Evolutionary conservation across 768 basidiomycete species (phyloP).

Genomic region (Plicaturopsis crispa): DNA sequence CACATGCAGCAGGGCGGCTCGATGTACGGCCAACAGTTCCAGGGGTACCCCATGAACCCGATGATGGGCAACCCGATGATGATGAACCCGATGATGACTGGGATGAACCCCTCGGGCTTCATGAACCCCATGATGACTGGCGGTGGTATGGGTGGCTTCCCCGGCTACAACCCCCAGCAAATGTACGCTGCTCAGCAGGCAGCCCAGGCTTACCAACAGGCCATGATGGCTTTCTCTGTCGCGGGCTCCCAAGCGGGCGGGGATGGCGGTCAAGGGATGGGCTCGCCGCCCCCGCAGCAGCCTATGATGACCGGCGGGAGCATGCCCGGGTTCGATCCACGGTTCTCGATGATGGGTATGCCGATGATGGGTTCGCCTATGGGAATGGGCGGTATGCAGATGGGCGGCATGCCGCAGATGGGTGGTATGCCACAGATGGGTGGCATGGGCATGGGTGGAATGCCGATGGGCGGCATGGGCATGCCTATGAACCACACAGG

Average conservation of each 20-base stretch:
- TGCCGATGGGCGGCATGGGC: conserved; percentile 18
- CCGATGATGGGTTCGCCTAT: conserved; percentile 48
- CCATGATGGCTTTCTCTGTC: conserved; percentile 75
- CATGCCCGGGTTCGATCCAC: conserved; percentile 54
- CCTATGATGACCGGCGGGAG: conserved; percentile 53
- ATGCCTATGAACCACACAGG: conserved; percentile 34
- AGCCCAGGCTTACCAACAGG: conserved; percentile 81
- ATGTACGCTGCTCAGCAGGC: conserved; percentile 82
- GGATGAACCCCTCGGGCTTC: conserved; percentile 50
- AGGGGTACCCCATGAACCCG: conserved; percentile 32
- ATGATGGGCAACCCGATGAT: conserved; percentile 36
- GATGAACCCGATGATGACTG: conserved; percentile 36
- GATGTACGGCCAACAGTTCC: conserved; percentile 54
- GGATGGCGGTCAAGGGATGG: conserved; percentile 14
- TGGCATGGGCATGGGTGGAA: conserved; percentile 25
- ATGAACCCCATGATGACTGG: conserved; percentile 28
- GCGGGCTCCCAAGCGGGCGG: conserved; percentile 63
- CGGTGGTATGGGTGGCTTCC: conserved; percentile 34
- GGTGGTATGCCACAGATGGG: too few species aligned
- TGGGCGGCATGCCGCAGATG: conserved; percentile 20
- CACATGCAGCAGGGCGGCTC: conserved; percentile 78
- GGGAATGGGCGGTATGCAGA: conserved; percentile 19
- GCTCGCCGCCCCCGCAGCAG: conserved; percentile 27
- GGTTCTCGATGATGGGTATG: conserved; percentile 81
- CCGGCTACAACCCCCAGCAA: conserved; percentile 57